phyloP scores from a whole-genome alignment of 371 early-diverging fungal genomes.

The Apophysomyces ossiformis region DNA sequence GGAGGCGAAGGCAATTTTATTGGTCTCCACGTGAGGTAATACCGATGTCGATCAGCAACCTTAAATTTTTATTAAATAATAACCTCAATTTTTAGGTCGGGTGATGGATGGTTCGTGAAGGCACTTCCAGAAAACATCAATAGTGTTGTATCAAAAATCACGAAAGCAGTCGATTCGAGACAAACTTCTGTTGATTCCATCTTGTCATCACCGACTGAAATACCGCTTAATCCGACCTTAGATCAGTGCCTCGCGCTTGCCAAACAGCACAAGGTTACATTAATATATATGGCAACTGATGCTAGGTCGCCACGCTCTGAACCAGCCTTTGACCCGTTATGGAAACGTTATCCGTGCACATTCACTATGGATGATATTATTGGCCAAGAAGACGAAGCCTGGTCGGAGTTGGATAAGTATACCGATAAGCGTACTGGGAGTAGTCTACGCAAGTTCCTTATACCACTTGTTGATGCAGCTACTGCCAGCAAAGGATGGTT shows the following conservation, averaged over 20 bases:
- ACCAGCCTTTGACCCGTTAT: conserved; percentile 46
- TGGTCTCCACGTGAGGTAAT: conserved; percentile 55
- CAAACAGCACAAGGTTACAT: conserved; percentile 25
- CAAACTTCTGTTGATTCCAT: background rate
- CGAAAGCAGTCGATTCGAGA: conserved; percentile 19
- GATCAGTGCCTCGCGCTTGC: conserved; percentile 32
- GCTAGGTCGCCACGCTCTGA: conserved; percentile 49
- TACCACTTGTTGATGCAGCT: conserved; percentile 35
- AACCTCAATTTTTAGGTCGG: conserved; percentile 32
- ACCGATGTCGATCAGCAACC: background rate
- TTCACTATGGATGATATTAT: conserved; percentile 61
- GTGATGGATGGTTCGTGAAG: conserved; percentile 60
- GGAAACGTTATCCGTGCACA: conserved; percentile 58
- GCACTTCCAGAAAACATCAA: conserved; percentile 44
- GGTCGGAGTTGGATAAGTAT: conserved; percentile 19
- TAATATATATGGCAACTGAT: conserved; percentile 66
- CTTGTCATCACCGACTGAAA: conserved; percentile 1
- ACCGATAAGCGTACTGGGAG: conserved; percentile 19
- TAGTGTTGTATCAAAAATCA: conserved; percentile 33
- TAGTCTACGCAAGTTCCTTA: conserved; percentile 25
- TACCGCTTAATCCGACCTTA: conserved; percentile 2
- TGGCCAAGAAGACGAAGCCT: conserved; percentile 4
- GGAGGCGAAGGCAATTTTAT: conserved; percentile 61
- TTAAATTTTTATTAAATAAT: conserved; percentile 2
- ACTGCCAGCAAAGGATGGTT: conserved; percentile 35